Conservation (phyloP, 176 grass and related monocot species). For the Lolium multiflorum region DNA sequence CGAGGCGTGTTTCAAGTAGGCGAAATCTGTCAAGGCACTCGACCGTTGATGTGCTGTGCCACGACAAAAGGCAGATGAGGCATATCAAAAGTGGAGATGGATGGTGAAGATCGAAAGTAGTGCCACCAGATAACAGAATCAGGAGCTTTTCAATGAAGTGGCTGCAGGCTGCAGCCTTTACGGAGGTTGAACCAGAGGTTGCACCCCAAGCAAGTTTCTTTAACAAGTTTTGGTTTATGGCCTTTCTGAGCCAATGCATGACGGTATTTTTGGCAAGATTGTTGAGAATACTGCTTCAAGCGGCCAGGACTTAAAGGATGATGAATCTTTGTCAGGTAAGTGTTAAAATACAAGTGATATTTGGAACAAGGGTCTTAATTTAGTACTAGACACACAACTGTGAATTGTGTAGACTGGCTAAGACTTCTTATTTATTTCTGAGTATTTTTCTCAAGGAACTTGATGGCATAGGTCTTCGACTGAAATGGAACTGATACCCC, state of each 20-base stretch:
- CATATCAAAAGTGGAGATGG: conserved; percentile 56
- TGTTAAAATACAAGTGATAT: conserved; percentile 40
- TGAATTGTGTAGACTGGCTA: neutral
- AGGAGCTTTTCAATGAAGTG: no score
- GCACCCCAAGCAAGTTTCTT: conserved; percentile 49
- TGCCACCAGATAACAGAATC: conserved; percentile 64
- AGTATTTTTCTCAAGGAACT: no score
- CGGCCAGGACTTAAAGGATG: conserved; percentile 38
- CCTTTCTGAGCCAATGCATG: conserved; percentile 40
- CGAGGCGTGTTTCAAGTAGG: conserved; percentile 60
- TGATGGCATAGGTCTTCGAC: no score
- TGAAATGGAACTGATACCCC: no score
- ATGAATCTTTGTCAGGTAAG: conserved; percentile 47
- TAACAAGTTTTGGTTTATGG: conserved; percentile 55
- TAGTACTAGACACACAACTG: conserved; percentile 35
- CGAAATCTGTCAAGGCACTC: conserved; percentile 54
- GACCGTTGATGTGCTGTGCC: conserved; percentile 69
- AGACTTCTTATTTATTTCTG: neutral
- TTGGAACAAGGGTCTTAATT: conserved; percentile 39
- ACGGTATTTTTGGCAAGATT: conserved; percentile 41
- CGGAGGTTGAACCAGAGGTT: conserved; percentile 64
- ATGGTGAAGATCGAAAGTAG: conserved; percentile 70
- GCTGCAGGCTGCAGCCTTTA: conserved; percentile 54
- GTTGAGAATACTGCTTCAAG: conserved; percentile 43
- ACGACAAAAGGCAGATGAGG: conserved; percentile 66